Conservation (phyloP, 176 grass and related monocot species). For the Melocanna baccifera region DNA sequence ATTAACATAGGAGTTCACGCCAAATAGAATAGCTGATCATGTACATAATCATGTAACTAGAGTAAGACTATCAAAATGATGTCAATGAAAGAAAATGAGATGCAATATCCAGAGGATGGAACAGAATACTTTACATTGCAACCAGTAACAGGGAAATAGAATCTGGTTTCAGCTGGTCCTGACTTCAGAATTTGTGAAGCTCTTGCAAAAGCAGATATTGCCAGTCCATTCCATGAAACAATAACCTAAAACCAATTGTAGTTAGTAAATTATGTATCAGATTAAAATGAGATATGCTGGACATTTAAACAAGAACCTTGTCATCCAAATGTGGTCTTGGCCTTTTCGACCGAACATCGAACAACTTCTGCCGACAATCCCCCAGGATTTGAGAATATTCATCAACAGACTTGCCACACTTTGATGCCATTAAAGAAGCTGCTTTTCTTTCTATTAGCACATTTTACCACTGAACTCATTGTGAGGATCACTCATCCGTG, state of each 20-base stretch:
- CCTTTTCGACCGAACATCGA: slow-evolving; percentile 59
- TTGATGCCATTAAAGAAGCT: slow-evolving; percentile 57
- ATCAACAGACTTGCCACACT: slow-evolving; percentile 64
- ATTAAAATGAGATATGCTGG: not conserved
- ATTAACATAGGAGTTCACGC: not conserved
- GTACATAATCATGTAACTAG: not conserved
- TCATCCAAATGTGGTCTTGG: slow-evolving; percentile 93
- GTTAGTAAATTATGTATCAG: slow-evolving; percentile 23
- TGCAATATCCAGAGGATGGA: not conserved
- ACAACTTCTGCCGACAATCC: slow-evolving; percentile 56
- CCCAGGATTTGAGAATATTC: slow-evolving; percentile 77
- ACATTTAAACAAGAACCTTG: slow-evolving; percentile 58
- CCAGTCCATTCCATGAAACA: slow-evolving; percentile 96
- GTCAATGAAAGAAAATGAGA: slow-evolving; percentile 13
- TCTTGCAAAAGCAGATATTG: slow-evolving; percentile 83
- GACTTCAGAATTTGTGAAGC: slow-evolving; percentile 83
- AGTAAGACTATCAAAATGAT: not conserved
- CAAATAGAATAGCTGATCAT: not conserved
- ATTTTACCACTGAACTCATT: slow-evolving; percentile 82
- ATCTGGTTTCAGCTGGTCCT: slow-evolving; percentile 37
- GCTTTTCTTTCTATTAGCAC: slow-evolving; percentile 80
- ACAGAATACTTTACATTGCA: slow-evolving; percentile 49
- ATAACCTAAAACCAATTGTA: slow-evolving; percentile 61
- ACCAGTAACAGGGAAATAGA: slow-evolving; percentile 66
- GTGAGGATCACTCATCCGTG: slow-evolving; percentile 83